Evolutionary conservation across 257 asterid species (phyloP), one percentile per base, ranked within the genome.

Genomic region (Coffea eugenioides): DNA sequence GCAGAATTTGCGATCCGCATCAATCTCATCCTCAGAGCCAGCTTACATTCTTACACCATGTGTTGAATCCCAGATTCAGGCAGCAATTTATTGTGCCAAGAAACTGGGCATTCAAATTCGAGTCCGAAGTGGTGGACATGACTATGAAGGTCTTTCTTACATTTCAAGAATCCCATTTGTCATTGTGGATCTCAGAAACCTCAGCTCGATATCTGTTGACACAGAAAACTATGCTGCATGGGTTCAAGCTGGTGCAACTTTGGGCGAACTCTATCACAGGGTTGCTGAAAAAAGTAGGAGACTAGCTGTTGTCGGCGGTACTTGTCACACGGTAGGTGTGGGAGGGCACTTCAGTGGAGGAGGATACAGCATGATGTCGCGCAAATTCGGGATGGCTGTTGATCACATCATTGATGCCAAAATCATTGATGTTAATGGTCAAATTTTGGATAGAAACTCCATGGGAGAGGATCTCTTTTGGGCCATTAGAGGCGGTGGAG

Each of bases 401-500:
- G 71, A 67, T 31, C 41, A 67, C 2, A 20, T 67, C 6, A 11
- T 71, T 23, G 76, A 71, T 71, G 76, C 76, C 20, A 52, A 49
- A 3, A 71, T 71, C 2, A 71, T 71, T 2, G 76, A 71, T 43
- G 76, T 25, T 45, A 48, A 46, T 46, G 76, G 76, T 6, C 23
- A 59, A 43, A 21, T 71, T 41, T 54, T 20, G 34, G 76, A 71
- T 43, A 23, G 76, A 71, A 45, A 71, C 11, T 71, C 76, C 18
- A 71, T 48, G 76, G 76, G 76, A 5, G 56, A 71, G 25, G 76
- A 71, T 31, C 20, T 71, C 20, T 71, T 46, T 71, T 71, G 76
- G 76, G 76, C 76, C 25, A 71, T 71, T 71, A 48, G 76, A 16
- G 76, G 76, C 9, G 76, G 76, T 16, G 59, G 76, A 0, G 57